These are phyloP conservation scores for Pyrenochaeta sp. DNA, from an alignment of 2,329 filamentous ascomycete species.

Conservation along the genomic window DNA sequence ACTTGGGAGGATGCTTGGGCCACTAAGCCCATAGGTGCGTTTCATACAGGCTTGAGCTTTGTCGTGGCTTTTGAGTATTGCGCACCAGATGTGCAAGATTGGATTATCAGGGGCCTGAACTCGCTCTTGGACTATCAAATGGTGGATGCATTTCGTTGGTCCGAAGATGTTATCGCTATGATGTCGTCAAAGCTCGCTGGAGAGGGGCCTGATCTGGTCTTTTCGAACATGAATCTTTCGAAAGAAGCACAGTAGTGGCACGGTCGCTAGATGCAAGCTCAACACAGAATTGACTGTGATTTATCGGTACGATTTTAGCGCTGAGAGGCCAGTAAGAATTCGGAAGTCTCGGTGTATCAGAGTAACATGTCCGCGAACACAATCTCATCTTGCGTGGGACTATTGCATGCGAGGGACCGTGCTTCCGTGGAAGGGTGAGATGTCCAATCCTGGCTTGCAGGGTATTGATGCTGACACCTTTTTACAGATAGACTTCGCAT, in stretches of 20 bases:
- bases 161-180: conserved; percentile 31
- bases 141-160: conserved; percentile 41
- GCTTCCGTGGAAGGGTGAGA: background rate
- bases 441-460: conserved; percentile 1
- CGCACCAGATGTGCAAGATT: conserved; percentile 29
- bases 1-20: conserved; percentile 48
- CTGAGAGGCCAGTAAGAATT: no score
- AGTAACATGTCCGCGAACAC: no score
- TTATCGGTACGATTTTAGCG: no score
- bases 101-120: conserved; percentile 40
- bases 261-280: background rate
- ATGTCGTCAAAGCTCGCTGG: conserved; percentile 40
- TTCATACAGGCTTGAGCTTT: conserved; percentile 43
- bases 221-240: conserved; percentile 25
- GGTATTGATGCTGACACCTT: conserved; percentile 20
- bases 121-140: conserved; percentile 36
- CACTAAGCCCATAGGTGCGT: conserved; percentile 42
- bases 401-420: conserved; percentile 10
- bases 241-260: conserved; percentile 5
- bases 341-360: no score
- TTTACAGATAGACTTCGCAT: background rate
- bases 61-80: conserved; percentile 46
- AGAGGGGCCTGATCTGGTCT: conserved; percentile 32
- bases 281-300: background rate
- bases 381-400: background rate